Percentiles rank a stretch among this genome's conserved stretches.
phyloP scores from a whole-genome alignment of 164 flowering plant genomes.

The Chimonanthus salicifolius region DNA sequence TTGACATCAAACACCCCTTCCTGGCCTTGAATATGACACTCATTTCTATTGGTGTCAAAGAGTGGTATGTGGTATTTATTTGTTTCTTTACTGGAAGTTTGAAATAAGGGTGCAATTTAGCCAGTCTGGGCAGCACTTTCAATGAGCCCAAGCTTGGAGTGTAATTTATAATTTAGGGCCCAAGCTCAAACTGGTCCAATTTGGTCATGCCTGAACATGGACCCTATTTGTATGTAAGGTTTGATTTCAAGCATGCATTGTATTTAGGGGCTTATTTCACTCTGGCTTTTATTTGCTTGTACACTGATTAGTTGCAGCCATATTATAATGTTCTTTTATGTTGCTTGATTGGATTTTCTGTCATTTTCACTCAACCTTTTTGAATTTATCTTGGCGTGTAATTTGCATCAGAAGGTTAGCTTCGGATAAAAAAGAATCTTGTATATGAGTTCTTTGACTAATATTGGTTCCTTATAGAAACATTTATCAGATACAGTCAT shows the following conservation, averaged over 20 bases:
- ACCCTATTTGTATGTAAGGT: not conserved
- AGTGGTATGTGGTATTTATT: slow-evolving; percentile 50
- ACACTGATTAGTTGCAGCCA: not conserved
- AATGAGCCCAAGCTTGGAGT: no score
- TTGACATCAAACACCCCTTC: slow-evolving; percentile 82
- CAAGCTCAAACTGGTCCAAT: no score
- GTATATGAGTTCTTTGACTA: no score
- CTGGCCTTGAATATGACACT: slow-evolving; percentile 82
- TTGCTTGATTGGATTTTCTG: not conserved
- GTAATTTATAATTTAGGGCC: no score
- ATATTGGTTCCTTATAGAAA: no score
- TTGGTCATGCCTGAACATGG: not conserved
- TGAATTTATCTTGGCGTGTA: not conserved
- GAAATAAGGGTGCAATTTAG: no score
- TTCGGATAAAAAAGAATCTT: no score
- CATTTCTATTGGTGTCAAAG: slow-evolving; percentile 71
- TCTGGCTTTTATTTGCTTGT: no score
- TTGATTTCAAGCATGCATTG: no score
- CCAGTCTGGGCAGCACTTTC: no score
- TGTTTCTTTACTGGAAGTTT: not conserved
- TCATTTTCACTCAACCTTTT: not conserved
- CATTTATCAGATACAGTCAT: no score
- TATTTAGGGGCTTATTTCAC: no score
- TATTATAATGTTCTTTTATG: not conserved
- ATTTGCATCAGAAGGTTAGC: not conserved